Percentiles rank a stretch among this genome's conserved stretches.
Evolutionary conservation across 805 yeast species (phyloP).

Genomic region (Peterozyma toletana): DNA sequence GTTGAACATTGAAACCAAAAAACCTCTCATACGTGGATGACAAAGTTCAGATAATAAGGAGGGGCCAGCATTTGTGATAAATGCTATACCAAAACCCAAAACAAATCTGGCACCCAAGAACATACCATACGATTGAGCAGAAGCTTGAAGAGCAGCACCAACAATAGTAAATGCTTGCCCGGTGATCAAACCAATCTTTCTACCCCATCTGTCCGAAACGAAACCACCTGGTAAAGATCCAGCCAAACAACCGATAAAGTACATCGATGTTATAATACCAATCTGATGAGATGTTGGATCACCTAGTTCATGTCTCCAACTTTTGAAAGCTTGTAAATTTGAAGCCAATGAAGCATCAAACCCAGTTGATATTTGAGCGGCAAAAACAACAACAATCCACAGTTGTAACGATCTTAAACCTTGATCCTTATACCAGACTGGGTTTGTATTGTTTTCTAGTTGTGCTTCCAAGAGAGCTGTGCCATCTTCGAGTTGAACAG

Average conservation of each 20-base stretch:
- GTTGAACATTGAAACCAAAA: slow-evolving; percentile 19
- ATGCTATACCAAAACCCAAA: slow-evolving; percentile 26
- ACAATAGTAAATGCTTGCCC: slow-evolving; percentile 18
- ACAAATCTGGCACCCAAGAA: slow-evolving; percentile 28
- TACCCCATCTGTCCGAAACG: slow-evolving; percentile 19
- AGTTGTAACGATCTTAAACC: too few species aligned
- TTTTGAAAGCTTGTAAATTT: too few species aligned
- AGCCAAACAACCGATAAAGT: slow-evolving; percentile 15
- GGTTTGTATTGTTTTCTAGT: too few species aligned
- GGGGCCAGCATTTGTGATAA: slow-evolving; percentile 25
- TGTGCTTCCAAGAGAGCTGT: too few species aligned
- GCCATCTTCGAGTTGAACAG: too few species aligned
- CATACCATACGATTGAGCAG: slow-evolving; percentile 28
- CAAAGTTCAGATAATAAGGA: slow-evolving; percentile 27
- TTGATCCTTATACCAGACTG: too few species aligned
- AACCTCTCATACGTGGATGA: slow-evolving; percentile 22
- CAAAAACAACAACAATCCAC: too few species aligned
- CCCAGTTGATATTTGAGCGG: too few species aligned
- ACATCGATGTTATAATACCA: too few species aligned
- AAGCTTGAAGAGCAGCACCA: slow-evolving; percentile 31
- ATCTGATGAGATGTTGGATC: too few species aligned
- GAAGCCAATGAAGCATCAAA: too few species aligned
- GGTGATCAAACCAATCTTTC: slow-evolving; percentile 20
- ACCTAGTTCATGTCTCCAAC: too few species aligned
- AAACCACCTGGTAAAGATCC: slow-evolving; percentile 19